phyloP scores from a whole-genome alignment of 495 filamentous ascomycete genomes.

The Penicillium taxi region DNA sequence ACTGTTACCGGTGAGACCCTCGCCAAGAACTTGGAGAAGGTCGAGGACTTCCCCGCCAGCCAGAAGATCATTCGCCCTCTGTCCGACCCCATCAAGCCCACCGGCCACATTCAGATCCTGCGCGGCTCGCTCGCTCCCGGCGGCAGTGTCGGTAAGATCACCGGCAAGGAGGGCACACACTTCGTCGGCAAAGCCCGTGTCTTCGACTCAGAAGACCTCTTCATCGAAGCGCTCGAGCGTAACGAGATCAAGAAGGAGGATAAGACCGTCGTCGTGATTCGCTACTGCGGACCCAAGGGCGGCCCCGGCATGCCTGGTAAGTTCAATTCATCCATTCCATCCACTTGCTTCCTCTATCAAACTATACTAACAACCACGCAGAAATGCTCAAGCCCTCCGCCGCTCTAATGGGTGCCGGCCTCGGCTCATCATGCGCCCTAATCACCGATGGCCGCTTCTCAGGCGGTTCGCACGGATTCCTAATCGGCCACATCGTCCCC shows the following conservation, averaged over 20 bases:
- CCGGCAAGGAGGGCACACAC: constrained; percentile 86
- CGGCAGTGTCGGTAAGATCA: constrained; percentile 95
- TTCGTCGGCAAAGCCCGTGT: constrained; percentile 85
- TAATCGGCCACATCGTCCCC: constrained; percentile 49
- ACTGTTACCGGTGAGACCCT: constrained; percentile 94
- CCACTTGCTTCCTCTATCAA: not conserved
- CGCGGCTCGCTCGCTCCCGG: constrained; percentile 85
- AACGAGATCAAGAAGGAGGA: constrained; percentile 91
- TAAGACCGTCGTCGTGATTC: constrained; percentile 95
- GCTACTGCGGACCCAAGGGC: constrained; percentile 92
- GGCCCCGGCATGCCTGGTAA: constrained; percentile 85
- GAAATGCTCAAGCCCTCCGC: constrained; percentile 84
- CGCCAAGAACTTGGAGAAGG: constrained; percentile 77
- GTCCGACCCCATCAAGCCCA: constrained; percentile 84
- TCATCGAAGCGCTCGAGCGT: constrained; percentile 67
- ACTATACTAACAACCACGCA: not conserved
- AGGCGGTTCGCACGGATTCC: constrained; percentile 44
- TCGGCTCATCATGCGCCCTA: constrained; percentile 55
- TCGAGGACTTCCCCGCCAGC: constrained; percentile 68
- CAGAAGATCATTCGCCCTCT: constrained; percentile 90
- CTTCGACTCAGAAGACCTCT: constrained; percentile 78
- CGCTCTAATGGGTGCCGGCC: constrained; percentile 84
- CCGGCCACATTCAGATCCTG: constrained; percentile 95
- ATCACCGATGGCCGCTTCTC: constrained; percentile 44
- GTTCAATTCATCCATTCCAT: constrained; percentile 17